Conservation (phyloP, 306 rosid species). For the Gastrolobium bilobum region DNA sequence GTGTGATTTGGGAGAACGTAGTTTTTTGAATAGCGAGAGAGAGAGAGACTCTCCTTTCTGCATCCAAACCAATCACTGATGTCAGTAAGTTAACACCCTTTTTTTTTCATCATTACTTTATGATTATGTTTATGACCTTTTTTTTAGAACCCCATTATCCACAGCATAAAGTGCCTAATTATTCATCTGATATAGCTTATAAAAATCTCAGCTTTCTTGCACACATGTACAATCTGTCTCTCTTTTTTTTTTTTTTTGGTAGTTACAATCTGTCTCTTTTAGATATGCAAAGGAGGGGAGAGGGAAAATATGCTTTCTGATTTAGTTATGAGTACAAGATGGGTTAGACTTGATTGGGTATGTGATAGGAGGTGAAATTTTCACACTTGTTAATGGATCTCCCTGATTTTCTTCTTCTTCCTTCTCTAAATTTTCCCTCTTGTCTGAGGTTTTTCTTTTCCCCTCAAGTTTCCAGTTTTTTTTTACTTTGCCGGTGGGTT, state of each 20-base stretch:
- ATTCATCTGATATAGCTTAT: conserved; percentile 32
- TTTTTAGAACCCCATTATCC: conserved; percentile 45
- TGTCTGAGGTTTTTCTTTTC: background rate
- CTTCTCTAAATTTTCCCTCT: background rate
- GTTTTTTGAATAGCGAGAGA: conserved; percentile 22
- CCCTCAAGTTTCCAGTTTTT: conserved; percentile 6
- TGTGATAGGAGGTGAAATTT: conserved; percentile 12
- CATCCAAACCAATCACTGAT: conserved; percentile 45
- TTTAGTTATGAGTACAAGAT: conserved; percentile 25
- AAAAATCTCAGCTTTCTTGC: conserved; percentile 34
- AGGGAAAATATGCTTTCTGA: conserved; percentile 32
- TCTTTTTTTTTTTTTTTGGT: no score
- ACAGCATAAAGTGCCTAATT: conserved; percentile 46
- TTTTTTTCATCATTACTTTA: background rate
- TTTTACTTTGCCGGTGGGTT: conserved; percentile 23
- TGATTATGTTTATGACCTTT: conserved; percentile 19
- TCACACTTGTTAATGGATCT: conserved; percentile 38
- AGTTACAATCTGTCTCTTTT: background rate
- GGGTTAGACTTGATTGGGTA: conserved; percentile 16
- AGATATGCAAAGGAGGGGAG: background rate
- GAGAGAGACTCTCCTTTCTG: conserved; percentile 40
- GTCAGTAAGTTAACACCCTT: conserved; percentile 38
- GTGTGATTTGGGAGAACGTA: conserved; percentile 9
- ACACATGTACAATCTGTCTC: background rate
- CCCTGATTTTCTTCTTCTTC: background rate